These are phyloP conservation scores for Neurospora discreta DNA, from an alignment of 495 filamentous ascomycete species.

Conservation along the genomic window DNA sequence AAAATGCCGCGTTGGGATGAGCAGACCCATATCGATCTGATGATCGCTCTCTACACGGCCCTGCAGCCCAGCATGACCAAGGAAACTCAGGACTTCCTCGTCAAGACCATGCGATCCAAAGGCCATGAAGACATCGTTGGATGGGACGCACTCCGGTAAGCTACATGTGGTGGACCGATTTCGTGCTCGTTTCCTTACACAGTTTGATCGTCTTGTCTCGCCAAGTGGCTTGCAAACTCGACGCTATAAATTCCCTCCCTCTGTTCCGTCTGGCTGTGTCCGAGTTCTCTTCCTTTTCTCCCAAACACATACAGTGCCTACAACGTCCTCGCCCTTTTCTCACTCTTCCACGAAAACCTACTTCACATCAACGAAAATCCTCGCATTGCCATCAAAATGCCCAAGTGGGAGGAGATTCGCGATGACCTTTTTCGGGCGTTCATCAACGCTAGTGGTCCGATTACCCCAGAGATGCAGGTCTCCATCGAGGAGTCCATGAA, in stretches of 20 bases:
- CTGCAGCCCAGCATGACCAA: neutral
- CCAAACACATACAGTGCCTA: neutral
- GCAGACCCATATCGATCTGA: neutral
- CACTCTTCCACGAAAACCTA: neutral
- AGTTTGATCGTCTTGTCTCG: neutral
- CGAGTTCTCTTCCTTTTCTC: neutral
- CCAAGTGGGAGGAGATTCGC: conserved; percentile 17
- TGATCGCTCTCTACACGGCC: conserved; percentile 1
- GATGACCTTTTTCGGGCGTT: conserved; percentile 22
- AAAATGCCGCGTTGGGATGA: conserved; percentile 12
- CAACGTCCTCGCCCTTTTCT: neutral
- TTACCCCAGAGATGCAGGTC: conserved; percentile 21
- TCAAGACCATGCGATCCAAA: neutral
- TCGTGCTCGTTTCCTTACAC: neutral
- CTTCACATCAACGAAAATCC: neutral
- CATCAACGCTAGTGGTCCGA: conserved; percentile 3
- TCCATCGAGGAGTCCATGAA: conserved; percentile 14
- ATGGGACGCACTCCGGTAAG: conserved; percentile 14
- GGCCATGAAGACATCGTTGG: conserved; percentile 6
- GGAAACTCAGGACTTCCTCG: neutral
- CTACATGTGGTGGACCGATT: neutral
- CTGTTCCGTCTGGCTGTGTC: neutral
- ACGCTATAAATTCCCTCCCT: neutral
- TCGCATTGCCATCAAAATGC: conserved; percentile 6
- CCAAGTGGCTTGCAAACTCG: neutral